Conservation (phyloP, 1,284 basidiomycete genomes). For the Ustilago loliicola region DNA sequence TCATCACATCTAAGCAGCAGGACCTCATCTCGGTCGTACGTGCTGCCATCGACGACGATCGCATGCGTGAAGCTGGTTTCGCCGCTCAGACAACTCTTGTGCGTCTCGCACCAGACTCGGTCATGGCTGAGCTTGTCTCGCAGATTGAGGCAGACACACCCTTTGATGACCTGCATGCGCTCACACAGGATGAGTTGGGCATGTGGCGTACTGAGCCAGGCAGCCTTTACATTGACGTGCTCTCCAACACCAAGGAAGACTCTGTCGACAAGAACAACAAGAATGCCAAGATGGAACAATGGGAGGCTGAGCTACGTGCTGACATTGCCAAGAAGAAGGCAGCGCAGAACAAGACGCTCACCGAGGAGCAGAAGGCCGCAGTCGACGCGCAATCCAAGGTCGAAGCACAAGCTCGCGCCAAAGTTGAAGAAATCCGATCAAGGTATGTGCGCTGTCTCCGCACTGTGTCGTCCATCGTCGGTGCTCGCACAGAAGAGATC, state of each 20-base stretch:
- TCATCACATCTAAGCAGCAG: slow-evolving; percentile 54
- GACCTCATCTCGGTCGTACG: slow-evolving; percentile 48
- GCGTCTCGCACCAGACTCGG: slow-evolving; percentile 58
- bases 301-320: slow-evolving; percentile 69
- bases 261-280: slow-evolving; percentile 53
- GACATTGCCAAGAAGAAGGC: slow-evolving; percentile 69
- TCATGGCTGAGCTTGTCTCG: slow-evolving; percentile 55
- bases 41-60: slow-evolving; percentile 38
- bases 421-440: slow-evolving; percentile 51
- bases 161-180: slow-evolving; percentile 44
- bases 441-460: slow-evolving; percentile 51
- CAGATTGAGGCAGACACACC: slow-evolving; percentile 53
- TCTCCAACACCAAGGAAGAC: slow-evolving; percentile 52
- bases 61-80: slow-evolving; percentile 55
- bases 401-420: slow-evolving; percentile 57
- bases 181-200: slow-evolving; percentile 61
- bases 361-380: slow-evolving; percentile 63
- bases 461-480: slow-evolving; percentile 52
- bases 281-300: slow-evolving; percentile 63
- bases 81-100: slow-evolving; percentile 61
- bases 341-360: slow-evolving; percentile 58
- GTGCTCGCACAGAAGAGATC: slow-evolving; percentile 53
- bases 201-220: slow-evolving; percentile 65
- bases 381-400: slow-evolving; percentile 64
- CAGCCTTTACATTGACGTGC: slow-evolving; percentile 63